phyloP scores from a whole-genome alignment of 495 filamentous ascomycete genomes.

The Daldinia bambusicola region DNA sequence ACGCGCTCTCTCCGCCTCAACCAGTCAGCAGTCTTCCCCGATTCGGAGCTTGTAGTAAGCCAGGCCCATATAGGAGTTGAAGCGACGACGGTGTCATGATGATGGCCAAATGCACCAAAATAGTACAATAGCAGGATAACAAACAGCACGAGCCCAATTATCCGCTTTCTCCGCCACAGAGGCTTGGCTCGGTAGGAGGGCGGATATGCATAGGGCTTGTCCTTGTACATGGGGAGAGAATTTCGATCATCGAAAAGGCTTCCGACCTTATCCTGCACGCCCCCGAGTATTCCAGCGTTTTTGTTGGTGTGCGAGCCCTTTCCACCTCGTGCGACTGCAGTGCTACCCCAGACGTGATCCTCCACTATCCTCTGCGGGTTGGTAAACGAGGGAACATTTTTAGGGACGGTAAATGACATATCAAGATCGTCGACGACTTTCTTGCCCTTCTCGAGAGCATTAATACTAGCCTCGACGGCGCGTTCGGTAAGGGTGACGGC shows the following conservation, averaged over 20 bases:
- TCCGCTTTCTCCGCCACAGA: constrained; percentile 64
- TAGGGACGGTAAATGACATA: constrained; percentile 75
- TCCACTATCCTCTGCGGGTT: constrained; percentile 74
- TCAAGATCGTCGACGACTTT: constrained; percentile 54
- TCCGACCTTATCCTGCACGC: constrained; percentile 57
- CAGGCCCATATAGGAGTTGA: constrained; percentile 55
- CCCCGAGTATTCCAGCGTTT: constrained; percentile 55
- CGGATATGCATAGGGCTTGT: constrained; percentile 87
- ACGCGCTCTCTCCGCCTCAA: constrained; percentile 79
- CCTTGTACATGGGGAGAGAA: constrained; percentile 95
- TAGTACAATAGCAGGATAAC: constrained; percentile 66
- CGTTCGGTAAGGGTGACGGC: constrained; percentile 54
- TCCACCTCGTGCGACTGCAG: constrained; percentile 44
- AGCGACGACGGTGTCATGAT: constrained; percentile 45
- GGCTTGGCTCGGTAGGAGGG: constrained; percentile 60
- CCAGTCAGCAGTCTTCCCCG: constrained; percentile 70
- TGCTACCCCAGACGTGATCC: constrained; percentile 72
- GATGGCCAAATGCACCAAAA: constrained; percentile 62
- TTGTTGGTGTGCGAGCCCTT: constrained; percentile 39
- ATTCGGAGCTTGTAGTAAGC: constrained; percentile 51
- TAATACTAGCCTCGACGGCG: constrained; percentile 53
- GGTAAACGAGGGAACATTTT: constrained; percentile 76
- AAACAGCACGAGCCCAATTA: constrained; percentile 50
- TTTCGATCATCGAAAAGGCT: constrained; percentile 63
- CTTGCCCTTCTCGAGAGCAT: constrained; percentile 56